Evolutionary conservation across 139 green algal species (phyloP).

Genomic region (Picochlorum costavermella): DNA sequence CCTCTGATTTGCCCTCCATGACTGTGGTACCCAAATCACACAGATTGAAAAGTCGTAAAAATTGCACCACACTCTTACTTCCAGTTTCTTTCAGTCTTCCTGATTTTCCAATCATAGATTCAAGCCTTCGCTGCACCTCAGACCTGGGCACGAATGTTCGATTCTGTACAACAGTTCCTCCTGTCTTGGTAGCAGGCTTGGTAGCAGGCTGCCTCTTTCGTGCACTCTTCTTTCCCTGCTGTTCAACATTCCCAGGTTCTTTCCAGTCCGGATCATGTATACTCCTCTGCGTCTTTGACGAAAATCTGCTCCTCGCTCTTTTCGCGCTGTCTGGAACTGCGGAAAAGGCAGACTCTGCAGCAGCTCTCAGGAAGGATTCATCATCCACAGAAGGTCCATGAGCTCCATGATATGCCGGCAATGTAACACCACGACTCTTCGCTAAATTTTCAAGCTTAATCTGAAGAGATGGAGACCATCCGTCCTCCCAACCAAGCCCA

Average conservation of each 20-base stretch:
- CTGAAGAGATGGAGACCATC: slow-evolving; percentile 8
- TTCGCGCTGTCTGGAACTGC: background rate
- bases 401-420: background rate
- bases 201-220: no score
- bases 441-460: background rate
- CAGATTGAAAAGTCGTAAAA: slow-evolving; percentile 85
- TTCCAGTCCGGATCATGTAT: slow-evolving; percentile 1
- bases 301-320: background rate
- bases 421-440: background rate
- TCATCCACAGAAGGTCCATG: background rate
- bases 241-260: background rate
- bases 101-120: slow-evolving; percentile 40
- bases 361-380: slow-evolving; percentile 7
- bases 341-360: background rate
- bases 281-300: background rate
- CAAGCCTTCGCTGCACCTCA: slow-evolving; percentile 74
- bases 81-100: slow-evolving; percentile 37
- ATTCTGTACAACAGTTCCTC: background rate
- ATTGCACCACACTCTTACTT: slow-evolving; percentile 7
- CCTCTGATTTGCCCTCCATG: background rate
- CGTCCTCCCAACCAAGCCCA: slow-evolving; percentile 30
- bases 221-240: background rate
- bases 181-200: background rate
- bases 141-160: slow-evolving; percentile 26
- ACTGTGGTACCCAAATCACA: slow-evolving; percentile 63